Evolutionary conservation across 805 yeast genomes (phyloP).

Genomic region (Lipomyces lipofer): DNA sequence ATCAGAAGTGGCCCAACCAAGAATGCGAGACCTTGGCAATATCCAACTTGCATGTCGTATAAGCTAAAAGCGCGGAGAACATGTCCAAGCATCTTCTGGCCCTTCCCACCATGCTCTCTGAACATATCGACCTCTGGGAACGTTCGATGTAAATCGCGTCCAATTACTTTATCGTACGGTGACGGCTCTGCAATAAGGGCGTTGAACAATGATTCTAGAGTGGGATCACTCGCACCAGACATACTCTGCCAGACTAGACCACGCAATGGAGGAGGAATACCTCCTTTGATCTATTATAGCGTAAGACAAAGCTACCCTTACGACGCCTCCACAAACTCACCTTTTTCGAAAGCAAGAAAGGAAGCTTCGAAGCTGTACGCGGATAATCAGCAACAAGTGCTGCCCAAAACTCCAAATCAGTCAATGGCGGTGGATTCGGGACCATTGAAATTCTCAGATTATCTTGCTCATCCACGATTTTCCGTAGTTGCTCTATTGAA

Average conservation of each 20-base stretch:
- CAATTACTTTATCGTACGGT: slow-evolving; percentile 49
- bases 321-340: slow-evolving; percentile 19
- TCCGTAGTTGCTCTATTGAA: slow-evolving; percentile 18
- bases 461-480: slow-evolving; percentile 15
- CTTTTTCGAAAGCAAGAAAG: slow-evolving; percentile 38
- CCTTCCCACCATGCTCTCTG: slow-evolving; percentile 44
- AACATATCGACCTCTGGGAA: slow-evolving; percentile 58
- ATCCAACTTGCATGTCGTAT: slow-evolving; percentile 65
- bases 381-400: slow-evolving; percentile 40
- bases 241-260: slow-evolving; percentile 42
- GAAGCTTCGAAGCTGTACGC: slow-evolving; percentile 36
- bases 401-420: slow-evolving; percentile 41
- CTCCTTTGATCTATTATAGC: slow-evolving; percentile 30
- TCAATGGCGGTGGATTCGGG: slow-evolving; percentile 11
- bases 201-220: slow-evolving; percentile 41
- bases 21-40: slow-evolving; percentile 67
- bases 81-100: slow-evolving; percentile 51
- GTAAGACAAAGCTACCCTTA: background rate
- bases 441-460: slow-evolving; percentile 2
- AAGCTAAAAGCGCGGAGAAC: slow-evolving; percentile 63
- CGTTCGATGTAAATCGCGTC: slow-evolving; percentile 60
- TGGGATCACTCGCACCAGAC: slow-evolving; percentile 36
- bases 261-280: slow-evolving; percentile 41
- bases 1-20: slow-evolving; percentile 59
- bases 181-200: slow-evolving; percentile 46